These are phyloP conservation scores for Fraxinus quadrangulata DNA, from an alignment of 257 asterid species.

Conservation along the genomic window DNA sequence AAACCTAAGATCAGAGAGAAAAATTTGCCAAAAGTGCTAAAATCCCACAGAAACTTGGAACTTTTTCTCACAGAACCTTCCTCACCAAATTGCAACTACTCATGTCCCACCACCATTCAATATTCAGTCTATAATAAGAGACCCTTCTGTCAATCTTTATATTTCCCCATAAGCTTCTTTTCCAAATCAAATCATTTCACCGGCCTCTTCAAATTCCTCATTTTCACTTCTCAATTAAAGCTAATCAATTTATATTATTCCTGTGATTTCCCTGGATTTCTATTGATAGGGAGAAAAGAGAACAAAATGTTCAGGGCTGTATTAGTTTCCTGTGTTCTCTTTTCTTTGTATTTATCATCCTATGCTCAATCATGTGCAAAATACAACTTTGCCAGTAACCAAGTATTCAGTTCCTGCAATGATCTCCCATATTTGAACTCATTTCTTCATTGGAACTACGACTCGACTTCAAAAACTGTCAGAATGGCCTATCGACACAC, in stretches of 20 bases:
- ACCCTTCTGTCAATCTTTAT: constrained; percentile 18
- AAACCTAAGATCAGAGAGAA: constrained; percentile 28
- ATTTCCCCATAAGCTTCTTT: constrained; percentile 6
- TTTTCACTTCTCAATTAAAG: constrained; percentile 16
- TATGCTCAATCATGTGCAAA: constrained; percentile 62
- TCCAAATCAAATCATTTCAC: constrained; percentile 17
- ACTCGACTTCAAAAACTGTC: constrained; percentile 46
- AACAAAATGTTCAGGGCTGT: constrained; percentile 21
- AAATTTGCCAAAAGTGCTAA: constrained; percentile 35
- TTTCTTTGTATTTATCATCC: constrained; percentile 36
- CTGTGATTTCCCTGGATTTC: background rate
- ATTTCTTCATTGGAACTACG: constrained; percentile 74
- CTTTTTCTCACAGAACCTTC: constrained; percentile 25
- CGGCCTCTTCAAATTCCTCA: constrained; percentile 1
- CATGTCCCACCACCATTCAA: constrained; percentile 58
- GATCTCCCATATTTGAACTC: constrained; percentile 76
- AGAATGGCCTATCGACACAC: constrained; percentile 63
- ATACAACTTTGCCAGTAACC: constrained; percentile 62
- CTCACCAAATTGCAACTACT: constrained; percentile 70
- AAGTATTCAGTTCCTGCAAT: constrained; percentile 55
- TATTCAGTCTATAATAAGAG: constrained; percentile 23
- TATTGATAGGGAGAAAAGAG: background rate
- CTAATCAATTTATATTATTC: background rate
- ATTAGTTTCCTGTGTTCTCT: constrained; percentile 33
- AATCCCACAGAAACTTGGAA: constrained; percentile 12